phyloP scores from a whole-genome alignment of 2,329 filamentous ascomycete genomes.

The Paramyrothecium sp. region DNA sequence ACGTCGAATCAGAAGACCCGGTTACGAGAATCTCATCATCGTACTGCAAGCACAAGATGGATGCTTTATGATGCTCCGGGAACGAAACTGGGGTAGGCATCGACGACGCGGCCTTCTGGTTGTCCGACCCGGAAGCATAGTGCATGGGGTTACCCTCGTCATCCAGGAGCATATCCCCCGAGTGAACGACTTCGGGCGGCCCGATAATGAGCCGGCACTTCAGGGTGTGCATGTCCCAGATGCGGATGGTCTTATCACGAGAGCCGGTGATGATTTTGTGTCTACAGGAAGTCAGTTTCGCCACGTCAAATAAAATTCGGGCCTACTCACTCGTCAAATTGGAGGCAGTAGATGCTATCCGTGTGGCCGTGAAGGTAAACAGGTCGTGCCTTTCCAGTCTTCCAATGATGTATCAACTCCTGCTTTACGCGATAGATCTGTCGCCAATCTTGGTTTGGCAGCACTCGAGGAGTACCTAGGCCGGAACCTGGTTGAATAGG shows the following conservation, averaged over 20 bases:
- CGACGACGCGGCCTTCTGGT: conserved; percentile 42
- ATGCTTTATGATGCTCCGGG: conserved; percentile 76
- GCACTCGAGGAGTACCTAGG: conserved; percentile 53
- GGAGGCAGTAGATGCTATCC: conserved; percentile 96
- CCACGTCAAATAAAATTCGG: neutral
- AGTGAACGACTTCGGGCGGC: conserved; percentile 62
- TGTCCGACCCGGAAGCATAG: conserved; percentile 54
- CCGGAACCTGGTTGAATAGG: conserved; percentile 53
- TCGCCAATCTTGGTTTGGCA: conserved; percentile 76
- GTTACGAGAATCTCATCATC: conserved; percentile 92
- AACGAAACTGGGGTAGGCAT: conserved; percentile 57
- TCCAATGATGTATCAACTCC: conserved; percentile 78
- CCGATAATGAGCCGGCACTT: conserved; percentile 85
- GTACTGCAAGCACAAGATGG: conserved; percentile 92
- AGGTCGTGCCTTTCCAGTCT: conserved; percentile 71
- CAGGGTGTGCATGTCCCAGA: conserved; percentile 93
- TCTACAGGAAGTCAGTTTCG: conserved; percentile 46
- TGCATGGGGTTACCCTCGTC: conserved; percentile 50
- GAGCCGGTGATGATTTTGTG: conserved; percentile 96
- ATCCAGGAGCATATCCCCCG: conserved; percentile 49
- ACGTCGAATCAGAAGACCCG: conserved; percentile 87
- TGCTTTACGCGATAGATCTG: conserved; percentile 77
- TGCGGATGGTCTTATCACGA: conserved; percentile 88
- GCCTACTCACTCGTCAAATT: conserved; percentile 84
- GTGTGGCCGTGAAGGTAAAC: conserved; percentile 91